Conservation (phyloP, 139 green algal genomes). For the Coccomyxa sp. region DNA sequence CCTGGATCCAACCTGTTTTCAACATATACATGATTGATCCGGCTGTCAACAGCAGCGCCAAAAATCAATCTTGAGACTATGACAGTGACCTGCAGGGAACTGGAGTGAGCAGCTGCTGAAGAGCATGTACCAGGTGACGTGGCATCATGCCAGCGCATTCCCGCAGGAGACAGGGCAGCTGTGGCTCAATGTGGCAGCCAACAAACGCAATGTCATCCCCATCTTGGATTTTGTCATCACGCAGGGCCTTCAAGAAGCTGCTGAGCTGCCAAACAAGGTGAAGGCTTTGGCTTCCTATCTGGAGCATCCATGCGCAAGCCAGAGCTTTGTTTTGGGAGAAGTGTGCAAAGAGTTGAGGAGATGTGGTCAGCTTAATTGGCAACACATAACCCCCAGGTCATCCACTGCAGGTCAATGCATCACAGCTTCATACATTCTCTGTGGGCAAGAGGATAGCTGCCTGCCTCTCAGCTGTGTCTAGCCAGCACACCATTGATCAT, state of each 20-base stretch:
- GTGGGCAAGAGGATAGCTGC: conserved; percentile 78
- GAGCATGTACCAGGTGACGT: conserved; percentile 79
- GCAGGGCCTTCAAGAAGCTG: conserved; percentile 47
- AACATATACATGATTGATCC: too few species aligned
- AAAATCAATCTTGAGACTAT: neutral
- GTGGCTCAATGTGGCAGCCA: conserved; percentile 76
- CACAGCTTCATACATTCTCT: too few species aligned
- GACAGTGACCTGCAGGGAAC: conserved; percentile 15
- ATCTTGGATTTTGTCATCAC: conserved; percentile 81
- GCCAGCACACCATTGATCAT: conserved; percentile 83
- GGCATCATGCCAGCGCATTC: conserved; percentile 50
- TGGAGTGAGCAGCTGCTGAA: conserved; percentile 76
- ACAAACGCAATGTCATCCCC: conserved; percentile 77
- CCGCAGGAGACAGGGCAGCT: conserved; percentile 65
- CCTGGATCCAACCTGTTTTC: too few species aligned
- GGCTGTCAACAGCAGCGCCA: too few species aligned
- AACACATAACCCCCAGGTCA: too few species aligned
- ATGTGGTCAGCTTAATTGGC: too few species aligned
- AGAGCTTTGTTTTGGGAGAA: too few species aligned
- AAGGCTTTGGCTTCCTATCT: too few species aligned
- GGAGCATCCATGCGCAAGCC: too few species aligned
- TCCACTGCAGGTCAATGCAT: too few species aligned
- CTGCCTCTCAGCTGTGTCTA: conserved; percentile 73
- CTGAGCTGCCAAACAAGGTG: too few species aligned
- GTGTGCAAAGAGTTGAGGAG: neutral